Evolutionary conservation across 257 asterid genomes (phyloP), one percentile per base, ranked within the genome.

Genomic region (Misopates orontium): DNA sequence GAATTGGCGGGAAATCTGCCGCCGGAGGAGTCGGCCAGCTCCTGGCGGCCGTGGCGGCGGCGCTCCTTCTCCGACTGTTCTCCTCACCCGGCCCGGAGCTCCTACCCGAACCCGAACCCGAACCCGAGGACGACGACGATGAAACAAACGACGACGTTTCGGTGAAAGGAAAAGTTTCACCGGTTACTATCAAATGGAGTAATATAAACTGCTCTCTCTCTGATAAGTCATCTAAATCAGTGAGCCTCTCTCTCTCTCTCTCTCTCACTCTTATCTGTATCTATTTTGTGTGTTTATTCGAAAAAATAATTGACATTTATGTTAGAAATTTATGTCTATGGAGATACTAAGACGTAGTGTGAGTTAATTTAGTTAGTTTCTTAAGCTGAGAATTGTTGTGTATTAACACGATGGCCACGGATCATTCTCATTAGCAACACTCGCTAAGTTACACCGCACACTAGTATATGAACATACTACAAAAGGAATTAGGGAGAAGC

Each of bases 41-140:
- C 22, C 78, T 92, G 75, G 92, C 79, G 52, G 98, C 97, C 17
- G 95, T 76, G 0, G 95, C 93, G 77, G 98, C 93, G 56, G 90
- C 95, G 18, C 76, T 89, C 60, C 80, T 92, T 60, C 85, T 92
- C 76, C 95, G 98, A 62, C 69, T 89, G 41, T 74, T 92, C 78
- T 81, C 95, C 31, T 75, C 72, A 11, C 90, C 95, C 1, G 95
- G 92, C 7, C 93, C 87, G 48, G 90, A 68, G 69, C 52, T 80
- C 23, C 69, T 83, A 19, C 78, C 87, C 55, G 89, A 84, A 40
- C 55, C 60, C 8, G n/a, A n/a, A n/a, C n/a, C n/a, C n/a, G n/a
- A n/a, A n/a, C n/a, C n/a, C n/a, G n/a, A n/a, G n/a, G n/a, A n/a
- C n/a, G 80, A 58, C 41, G 73, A 70, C 3, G 76, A 77, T 16